Evolutionary conservation across 202 grass and related monocot genomes (phyloP).

Genomic region (Miscanthus sacchariflorus): DNA sequence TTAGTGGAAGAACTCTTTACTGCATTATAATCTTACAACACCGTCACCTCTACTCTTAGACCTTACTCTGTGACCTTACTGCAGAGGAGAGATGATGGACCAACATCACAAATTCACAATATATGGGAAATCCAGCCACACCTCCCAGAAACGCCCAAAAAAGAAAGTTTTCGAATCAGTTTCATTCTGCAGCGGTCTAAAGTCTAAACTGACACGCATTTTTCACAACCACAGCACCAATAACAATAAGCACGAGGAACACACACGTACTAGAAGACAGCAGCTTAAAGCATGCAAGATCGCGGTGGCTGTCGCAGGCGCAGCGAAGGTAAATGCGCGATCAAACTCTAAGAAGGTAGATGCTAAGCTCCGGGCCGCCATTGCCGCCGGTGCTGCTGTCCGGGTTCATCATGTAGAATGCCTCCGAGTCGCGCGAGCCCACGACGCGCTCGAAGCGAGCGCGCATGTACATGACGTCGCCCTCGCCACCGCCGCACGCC

Average conservation of each 20-base stretch:
- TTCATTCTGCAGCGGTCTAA: slow-evolving; percentile 19
- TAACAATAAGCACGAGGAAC: not conserved
- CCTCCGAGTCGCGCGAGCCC: slow-evolving; percentile 78
- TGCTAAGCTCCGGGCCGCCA: slow-evolving; percentile 66
- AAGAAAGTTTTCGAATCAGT: not conserved
- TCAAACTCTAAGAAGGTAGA: slow-evolving; percentile 84
- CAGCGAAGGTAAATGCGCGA: not conserved
- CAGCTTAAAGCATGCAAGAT: slow-evolving; percentile 28
- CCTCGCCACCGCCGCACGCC: slow-evolving; percentile 45
- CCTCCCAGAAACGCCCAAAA: not conserved
- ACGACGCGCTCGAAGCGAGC: slow-evolving; percentile 75
- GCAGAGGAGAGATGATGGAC: not conserved
- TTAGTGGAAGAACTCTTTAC: too few species aligned
- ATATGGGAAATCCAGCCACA: too few species aligned
- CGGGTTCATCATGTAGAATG: slow-evolving; percentile 94
- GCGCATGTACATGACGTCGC: slow-evolving; percentile 84
- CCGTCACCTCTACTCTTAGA: too few species aligned
- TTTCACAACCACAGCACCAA: slow-evolving; percentile 22
- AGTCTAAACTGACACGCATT: slow-evolving; percentile 34
- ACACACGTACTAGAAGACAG: not conserved
- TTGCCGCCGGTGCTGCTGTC: slow-evolving; percentile 54
- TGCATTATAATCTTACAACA: too few species aligned
- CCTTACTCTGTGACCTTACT: too few species aligned
- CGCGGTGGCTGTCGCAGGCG: not conserved
- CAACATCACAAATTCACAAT: not conserved